Percentiles rank a stretch among this genome's conserved stretches.
Evolutionary conservation across 129 eudicot genomes (phyloP).

Genomic region (Pseudognaphalium luteoalbum): DNA sequence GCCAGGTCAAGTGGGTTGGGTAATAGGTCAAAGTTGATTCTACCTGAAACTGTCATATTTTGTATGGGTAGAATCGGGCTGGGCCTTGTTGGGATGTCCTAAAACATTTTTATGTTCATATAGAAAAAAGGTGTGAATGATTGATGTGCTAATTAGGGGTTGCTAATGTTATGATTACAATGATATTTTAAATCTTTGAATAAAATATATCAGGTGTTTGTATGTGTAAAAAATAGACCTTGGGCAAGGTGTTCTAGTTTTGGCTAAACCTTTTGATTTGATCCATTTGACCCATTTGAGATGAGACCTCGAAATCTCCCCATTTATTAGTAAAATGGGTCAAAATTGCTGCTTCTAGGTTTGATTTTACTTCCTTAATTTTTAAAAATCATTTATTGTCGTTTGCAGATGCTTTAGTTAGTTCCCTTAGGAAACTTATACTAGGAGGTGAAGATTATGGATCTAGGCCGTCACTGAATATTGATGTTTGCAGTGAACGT

Average conservation of each 20-base stretch:
- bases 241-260: neutral
- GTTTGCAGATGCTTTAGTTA: slow-evolving; percentile 69
- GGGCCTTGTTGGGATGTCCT: neutral
- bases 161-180: neutral
- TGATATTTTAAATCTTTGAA: neutral
- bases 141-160: neutral
- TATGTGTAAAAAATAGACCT: neutral
- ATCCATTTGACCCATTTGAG: neutral
- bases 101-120: neutral
- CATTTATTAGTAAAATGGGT: neutral
- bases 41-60: neutral
- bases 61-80: neutral
- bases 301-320: neutral
- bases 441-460: slow-evolving; percentile 66
- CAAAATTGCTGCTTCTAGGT: neutral
- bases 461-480: slow-evolving; percentile 73
- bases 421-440: slow-evolving; percentile 66
- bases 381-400: slow-evolving; percentile 7
- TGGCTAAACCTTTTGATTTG: neutral
- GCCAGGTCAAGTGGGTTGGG: neutral
- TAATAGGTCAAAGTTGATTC: neutral
- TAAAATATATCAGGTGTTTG: neutral
- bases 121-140: neutral
- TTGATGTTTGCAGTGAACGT: slow-evolving; percentile 95
- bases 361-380: neutral